phyloP scores from a whole-genome alignment of 768 basidiomycete species.

The Boletellus sp. region DNA sequence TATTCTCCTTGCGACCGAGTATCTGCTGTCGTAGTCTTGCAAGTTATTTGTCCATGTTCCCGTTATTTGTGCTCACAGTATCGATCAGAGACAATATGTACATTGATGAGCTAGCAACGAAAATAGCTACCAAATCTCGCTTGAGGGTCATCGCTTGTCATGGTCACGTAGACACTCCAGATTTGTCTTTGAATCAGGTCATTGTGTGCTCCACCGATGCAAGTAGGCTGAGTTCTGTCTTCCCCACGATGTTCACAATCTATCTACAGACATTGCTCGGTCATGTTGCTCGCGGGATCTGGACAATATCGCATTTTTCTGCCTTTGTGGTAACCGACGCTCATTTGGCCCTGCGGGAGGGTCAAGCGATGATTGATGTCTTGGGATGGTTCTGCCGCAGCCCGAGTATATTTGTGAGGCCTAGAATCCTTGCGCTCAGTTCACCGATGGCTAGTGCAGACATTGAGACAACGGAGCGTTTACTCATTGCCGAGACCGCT shows the following conservation, averaged over 20 bases:
- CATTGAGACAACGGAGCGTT: slow-evolving; percentile 37
- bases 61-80: not conserved
- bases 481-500: slow-evolving; percentile 38
- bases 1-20: slow-evolving; percentile 3
- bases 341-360: slow-evolving; percentile 35
- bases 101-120: slow-evolving; percentile 13
- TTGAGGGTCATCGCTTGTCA: slow-evolving; percentile 17
- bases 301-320: slow-evolving; percentile 43
- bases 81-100: slow-evolving; percentile 8
- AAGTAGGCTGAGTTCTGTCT: slow-evolving; percentile 17
- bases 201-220: slow-evolving; percentile 42
- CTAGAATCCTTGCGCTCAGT: slow-evolving; percentile 43
- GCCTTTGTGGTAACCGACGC: slow-evolving; percentile 44
- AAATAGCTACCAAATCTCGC: slow-evolving; percentile 14
- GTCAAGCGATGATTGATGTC: slow-evolving; percentile 40
- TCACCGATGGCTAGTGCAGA: slow-evolving; percentile 24
- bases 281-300: slow-evolving; percentile 34
- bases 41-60: not conserved
- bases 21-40: slow-evolving; percentile 23
- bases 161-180: slow-evolving; percentile 10
- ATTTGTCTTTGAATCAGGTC: slow-evolving; percentile 30
- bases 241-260: slow-evolving; percentile 2
- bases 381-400: slow-evolving; percentile 45
- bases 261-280: slow-evolving; percentile 37
- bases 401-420: slow-evolving; percentile 34